Evolutionary conservation across 2,329 filamentous ascomycete species (phyloP).

Genomic region (Atkinsonella hypoxylon): DNA sequence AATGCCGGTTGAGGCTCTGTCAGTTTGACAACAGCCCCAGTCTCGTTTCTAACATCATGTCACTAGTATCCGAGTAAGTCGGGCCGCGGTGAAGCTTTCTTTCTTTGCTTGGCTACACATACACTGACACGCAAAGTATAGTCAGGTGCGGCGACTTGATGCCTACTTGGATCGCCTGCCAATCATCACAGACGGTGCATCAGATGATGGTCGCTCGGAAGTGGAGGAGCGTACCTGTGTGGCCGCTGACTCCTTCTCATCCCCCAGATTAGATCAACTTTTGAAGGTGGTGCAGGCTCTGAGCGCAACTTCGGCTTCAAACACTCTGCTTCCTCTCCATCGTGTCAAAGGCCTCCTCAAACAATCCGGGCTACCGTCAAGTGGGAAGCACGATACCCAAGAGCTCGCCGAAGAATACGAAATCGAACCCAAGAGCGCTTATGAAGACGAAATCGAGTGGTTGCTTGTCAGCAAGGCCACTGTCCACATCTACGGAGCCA

Average conservation of each 20-base stretch:
- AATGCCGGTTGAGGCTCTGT: slow-evolving; percentile 9
- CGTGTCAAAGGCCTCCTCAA: slow-evolving; percentile 51
- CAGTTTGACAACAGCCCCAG: slow-evolving; percentile 5
- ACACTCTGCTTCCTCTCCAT: slow-evolving; percentile 45
- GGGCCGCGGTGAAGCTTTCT: too few species aligned
- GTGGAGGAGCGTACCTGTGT: slow-evolving; percentile 22
- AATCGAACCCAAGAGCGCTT: slow-evolving; percentile 29
- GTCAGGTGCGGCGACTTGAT: slow-evolving; percentile 51
- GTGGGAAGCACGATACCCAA: slow-evolving; percentile 17
- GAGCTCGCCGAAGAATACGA: slow-evolving; percentile 18
- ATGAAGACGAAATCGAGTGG: slow-evolving; percentile 80
- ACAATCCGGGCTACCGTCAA: slow-evolving; percentile 44
- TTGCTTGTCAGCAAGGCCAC: slow-evolving; percentile 82
- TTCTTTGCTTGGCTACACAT: not conserved
- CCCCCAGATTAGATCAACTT: slow-evolving; percentile 47
- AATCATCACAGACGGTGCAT: slow-evolving; percentile 26
- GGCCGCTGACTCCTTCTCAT: slow-evolving; percentile 32
- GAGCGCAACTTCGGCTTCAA: slow-evolving; percentile 55
- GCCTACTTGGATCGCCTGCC: slow-evolving; percentile 52
- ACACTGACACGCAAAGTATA: slow-evolving; percentile 17
- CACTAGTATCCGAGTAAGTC: slow-evolving; percentile 36
- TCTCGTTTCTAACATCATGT: slow-evolving; percentile 22
- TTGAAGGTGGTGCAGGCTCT: slow-evolving; percentile 58
- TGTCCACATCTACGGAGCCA: slow-evolving; percentile 75
- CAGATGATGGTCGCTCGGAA: slow-evolving; percentile 28